Conservation (phyloP, 2,329 filamentous ascomycete genomes). For the Xylariales sp. region DNA sequence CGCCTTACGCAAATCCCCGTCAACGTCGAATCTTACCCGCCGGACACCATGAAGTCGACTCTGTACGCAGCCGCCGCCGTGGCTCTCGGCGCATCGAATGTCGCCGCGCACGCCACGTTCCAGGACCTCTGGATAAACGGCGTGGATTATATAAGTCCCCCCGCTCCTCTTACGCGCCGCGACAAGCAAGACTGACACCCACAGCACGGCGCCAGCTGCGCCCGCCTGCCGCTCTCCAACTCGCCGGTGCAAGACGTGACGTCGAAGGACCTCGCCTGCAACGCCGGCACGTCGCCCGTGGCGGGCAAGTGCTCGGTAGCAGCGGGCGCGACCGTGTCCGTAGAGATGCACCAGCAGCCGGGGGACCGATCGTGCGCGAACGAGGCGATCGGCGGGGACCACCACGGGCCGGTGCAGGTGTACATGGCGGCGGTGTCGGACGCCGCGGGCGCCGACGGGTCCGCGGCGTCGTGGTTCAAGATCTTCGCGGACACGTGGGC, state of each 20-base stretch:
- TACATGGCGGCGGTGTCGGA: conserved; percentile 56
- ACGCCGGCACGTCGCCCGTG: conserved; percentile 52
- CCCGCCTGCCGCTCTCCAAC: conserved; percentile 62
- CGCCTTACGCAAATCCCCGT: conserved; percentile 1
- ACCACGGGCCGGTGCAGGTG: conserved; percentile 57
- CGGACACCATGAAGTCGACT: conserved; percentile 54
- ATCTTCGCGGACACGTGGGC: conserved; percentile 58
- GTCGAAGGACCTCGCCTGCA: conserved; percentile 57
- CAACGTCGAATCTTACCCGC: background rate
- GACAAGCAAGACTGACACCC: conserved; percentile 40
- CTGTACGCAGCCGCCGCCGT: conserved; percentile 46
- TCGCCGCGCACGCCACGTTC: conserved; percentile 62
- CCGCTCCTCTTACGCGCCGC: background rate
- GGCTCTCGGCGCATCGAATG: conserved; percentile 52
- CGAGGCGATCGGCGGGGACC: conserved; percentile 58
- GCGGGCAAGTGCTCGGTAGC: conserved; percentile 58
- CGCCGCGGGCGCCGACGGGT: conserved; percentile 51
- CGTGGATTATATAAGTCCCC: conserved; percentile 51
- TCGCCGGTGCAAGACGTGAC: conserved; percentile 60
- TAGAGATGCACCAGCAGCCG: conserved; percentile 66
- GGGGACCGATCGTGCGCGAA: conserved; percentile 52
- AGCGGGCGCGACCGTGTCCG: conserved; percentile 62
- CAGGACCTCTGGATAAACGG: conserved; percentile 63
- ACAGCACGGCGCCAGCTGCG: conserved; percentile 56
- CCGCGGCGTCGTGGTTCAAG: conserved; percentile 57